phyloP scores from a whole-genome alignment of 2,329 filamentous ascomycete genomes.

The Colletotrichum sp. region DNA sequence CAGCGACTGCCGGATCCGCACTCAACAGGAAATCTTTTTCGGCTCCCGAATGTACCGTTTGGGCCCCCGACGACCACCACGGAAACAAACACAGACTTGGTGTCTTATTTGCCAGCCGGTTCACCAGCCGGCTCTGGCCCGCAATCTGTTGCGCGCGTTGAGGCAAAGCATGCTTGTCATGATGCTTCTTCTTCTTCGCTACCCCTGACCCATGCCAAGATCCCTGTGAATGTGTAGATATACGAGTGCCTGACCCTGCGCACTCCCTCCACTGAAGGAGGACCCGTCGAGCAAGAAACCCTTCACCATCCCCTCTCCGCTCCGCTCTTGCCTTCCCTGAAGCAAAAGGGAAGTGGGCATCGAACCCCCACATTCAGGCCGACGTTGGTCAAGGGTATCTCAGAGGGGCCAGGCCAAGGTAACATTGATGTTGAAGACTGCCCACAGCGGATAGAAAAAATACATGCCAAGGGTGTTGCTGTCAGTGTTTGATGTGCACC shows the following conservation, averaged over 20 bases:
- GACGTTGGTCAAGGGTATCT: not conserved
- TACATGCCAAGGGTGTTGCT: conserved; percentile 8
- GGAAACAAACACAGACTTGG: not conserved
- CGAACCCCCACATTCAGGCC: conserved; percentile 5
- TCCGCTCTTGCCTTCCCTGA: not conserved
- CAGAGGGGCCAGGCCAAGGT: not conserved
- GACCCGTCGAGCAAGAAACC: not conserved
- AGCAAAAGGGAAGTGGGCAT: not conserved
- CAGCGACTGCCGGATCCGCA: not conserved
- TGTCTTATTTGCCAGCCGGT: conserved; percentile 2
- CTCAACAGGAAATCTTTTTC: not conserved
- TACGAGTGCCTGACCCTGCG: not conserved
- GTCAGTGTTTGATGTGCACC: conserved; percentile 15
- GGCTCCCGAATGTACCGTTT: not conserved
- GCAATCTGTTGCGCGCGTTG: not conserved
- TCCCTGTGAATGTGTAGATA: not conserved
- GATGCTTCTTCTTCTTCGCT: not conserved
- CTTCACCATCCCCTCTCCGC: not conserved
- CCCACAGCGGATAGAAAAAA: conserved; percentile 3
- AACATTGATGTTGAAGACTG: not conserved
- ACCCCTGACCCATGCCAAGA: conserved; percentile 12
- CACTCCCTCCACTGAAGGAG: not conserved
- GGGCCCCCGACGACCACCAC: not conserved
- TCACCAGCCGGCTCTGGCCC: not conserved
- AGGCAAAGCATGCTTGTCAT: conserved; percentile 1